Conservation (phyloP, 768 basidiomycete species). For the Kwoniella botswanensis region DNA sequence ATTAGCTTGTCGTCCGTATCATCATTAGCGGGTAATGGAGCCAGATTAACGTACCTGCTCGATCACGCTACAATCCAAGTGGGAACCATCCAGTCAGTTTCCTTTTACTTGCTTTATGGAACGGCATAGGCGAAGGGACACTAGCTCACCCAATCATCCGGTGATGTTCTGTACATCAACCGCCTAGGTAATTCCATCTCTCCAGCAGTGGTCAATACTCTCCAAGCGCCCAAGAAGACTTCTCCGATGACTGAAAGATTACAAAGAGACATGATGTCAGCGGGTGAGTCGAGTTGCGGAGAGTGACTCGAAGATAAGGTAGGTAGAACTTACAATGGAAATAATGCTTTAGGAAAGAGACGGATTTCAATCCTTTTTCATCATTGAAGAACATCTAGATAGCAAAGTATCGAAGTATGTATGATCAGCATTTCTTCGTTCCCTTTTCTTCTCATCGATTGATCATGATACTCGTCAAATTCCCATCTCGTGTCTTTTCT, state of each 20-base stretch:
- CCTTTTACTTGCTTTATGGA: too few relatives aligned
- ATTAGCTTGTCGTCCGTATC: background rate
- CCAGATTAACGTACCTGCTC: conserved; percentile 21
- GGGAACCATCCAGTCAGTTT: background rate
- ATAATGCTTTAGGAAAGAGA: conserved; percentile 44
- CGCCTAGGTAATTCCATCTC: conserved; percentile 36
- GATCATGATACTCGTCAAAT: background rate
- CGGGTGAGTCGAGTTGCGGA: background rate
- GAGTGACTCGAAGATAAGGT: background rate
- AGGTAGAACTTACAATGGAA: conserved; percentile 43
- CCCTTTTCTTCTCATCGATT: background rate
- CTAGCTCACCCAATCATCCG: conserved; percentile 45
- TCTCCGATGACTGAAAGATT: conserved; percentile 33
- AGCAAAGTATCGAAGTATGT: background rate
- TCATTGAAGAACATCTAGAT: conserved; percentile 48
- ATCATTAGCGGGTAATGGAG: background rate
- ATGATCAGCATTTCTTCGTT: background rate
- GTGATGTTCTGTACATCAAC: conserved; percentile 39
- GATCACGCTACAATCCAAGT: conserved; percentile 22
- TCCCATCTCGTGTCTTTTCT: too few relatives aligned
- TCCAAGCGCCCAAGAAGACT: conserved; percentile 48
- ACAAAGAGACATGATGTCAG: background rate
- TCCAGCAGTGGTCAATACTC: conserved; percentile 36
- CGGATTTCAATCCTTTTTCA: conserved; percentile 26
- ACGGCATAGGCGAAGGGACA: too few relatives aligned